These are phyloP conservation scores for Acacia pycnantha DNA, from an alignment of 331 rosid genomes.

Conservation along the genomic window DNA sequence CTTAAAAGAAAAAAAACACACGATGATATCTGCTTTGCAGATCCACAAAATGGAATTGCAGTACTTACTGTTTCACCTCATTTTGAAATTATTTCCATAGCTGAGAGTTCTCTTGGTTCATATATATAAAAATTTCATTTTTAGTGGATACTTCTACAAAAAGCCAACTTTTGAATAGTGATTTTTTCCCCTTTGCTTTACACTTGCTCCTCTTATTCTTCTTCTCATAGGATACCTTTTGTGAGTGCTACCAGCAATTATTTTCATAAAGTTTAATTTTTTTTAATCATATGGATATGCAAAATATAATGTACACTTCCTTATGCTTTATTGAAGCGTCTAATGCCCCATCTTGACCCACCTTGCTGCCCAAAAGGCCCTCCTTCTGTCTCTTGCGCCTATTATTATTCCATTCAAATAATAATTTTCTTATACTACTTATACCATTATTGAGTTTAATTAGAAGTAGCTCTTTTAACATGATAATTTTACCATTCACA, in stretches of 20 bases:
- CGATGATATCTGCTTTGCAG: not conserved
- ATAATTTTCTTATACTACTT: not conserved
- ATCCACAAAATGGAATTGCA: not conserved
- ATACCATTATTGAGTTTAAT: not conserved
- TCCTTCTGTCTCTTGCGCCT: not conserved
- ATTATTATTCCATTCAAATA: not conserved
- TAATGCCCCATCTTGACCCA: not conserved
- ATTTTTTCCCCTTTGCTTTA: not conserved
- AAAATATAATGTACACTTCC: not conserved
- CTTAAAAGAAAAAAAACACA: not conserved
- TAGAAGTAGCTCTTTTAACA: not conserved
- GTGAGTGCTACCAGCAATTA: not conserved
- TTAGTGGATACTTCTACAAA: not conserved
- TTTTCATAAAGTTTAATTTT: not conserved
- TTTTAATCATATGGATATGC: not conserved
- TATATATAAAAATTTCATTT: not conserved
- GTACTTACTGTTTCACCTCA: not conserved
- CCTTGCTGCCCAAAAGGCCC: not conserved
- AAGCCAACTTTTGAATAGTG: constrained; percentile 17
- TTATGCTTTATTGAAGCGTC: not conserved
- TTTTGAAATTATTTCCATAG: not conserved
- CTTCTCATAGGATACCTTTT: not conserved
- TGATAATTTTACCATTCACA: not conserved
- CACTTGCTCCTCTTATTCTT: not conserved
- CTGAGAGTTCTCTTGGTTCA: not conserved